Conservation (phyloP, 192 early-diverging fungal genomes). For the Obelidium mucronatum region DNA sequence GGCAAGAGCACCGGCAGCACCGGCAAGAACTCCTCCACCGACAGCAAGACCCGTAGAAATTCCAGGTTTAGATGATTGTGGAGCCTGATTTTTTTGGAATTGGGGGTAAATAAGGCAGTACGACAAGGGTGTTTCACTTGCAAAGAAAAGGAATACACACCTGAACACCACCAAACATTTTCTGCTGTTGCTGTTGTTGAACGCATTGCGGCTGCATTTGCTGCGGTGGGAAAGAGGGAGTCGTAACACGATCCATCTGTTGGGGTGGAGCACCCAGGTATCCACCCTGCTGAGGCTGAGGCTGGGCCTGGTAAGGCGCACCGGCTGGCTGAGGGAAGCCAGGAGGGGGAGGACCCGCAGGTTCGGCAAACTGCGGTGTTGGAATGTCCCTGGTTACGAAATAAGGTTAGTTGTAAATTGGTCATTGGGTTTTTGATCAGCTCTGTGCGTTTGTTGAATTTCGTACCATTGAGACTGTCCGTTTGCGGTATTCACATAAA, state of each 20-base stretch:
- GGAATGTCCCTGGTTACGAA: background rate
- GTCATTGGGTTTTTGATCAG: background rate
- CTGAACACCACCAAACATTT: no score
- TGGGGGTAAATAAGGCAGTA: no score
- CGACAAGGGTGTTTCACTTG: no score
- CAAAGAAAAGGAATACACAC: no score
- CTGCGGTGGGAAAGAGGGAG: background rate
- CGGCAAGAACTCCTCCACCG: slow-evolving; percentile 1
- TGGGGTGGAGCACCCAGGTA: background rate
- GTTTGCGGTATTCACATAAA: slow-evolving; percentile 26
- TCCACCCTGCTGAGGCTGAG: background rate
- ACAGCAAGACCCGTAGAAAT: slow-evolving; percentile 23
- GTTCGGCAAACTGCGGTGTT: background rate
- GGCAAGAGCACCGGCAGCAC: slow-evolving; percentile 12
- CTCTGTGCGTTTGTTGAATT: no score
- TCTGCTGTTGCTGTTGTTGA: slow-evolving; percentile 4
- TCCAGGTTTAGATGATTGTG: slow-evolving; percentile 7
- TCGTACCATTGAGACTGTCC: slow-evolving; percentile 1
- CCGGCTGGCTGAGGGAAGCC: background rate
- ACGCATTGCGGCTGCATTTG: background rate
- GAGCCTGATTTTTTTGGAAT: slow-evolving; percentile 1
- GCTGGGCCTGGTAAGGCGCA: no score
- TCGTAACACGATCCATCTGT: background rate
- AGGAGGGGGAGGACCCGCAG: background rate
- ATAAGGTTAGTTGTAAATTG: background rate